These are phyloP conservation scores for Hamigera avellanea DNA, from an alignment of 495 filamentous ascomycete genomes.

Conservation along the genomic window DNA sequence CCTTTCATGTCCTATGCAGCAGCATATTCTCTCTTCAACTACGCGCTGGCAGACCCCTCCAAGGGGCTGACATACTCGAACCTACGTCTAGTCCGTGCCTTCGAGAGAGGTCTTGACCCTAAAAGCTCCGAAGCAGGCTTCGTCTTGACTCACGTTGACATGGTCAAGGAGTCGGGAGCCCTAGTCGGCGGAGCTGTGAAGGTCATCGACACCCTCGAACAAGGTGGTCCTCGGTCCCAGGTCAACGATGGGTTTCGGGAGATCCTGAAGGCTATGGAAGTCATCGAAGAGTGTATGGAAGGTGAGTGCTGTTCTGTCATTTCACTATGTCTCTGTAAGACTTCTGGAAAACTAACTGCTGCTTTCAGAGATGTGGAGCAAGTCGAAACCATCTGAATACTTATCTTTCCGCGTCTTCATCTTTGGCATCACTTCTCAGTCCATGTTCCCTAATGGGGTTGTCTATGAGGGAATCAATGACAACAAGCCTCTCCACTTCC, in stretches of 20 bases:
- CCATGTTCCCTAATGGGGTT: slow-evolving; percentile 86
- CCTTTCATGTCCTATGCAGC: slow-evolving; percentile 96
- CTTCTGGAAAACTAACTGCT: too few relatives aligned
- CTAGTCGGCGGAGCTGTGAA: slow-evolving; percentile 58
- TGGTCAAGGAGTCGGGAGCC: slow-evolving; percentile 67
- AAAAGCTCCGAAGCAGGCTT: slow-evolving; percentile 86
- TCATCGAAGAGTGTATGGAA: slow-evolving; percentile 72
- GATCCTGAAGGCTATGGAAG: slow-evolving; percentile 50
- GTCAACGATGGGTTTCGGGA: slow-evolving; percentile 55
- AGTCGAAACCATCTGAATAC: slow-evolving; percentile 68
- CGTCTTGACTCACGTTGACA: slow-evolving; percentile 70
- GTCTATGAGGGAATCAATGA: slow-evolving; percentile 73
- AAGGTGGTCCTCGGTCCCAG: slow-evolving; percentile 29
- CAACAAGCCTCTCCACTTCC: slow-evolving; percentile 56
- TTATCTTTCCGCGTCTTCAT: slow-evolving; percentile 85
- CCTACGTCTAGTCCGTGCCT: slow-evolving; percentile 74
- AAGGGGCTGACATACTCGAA: slow-evolving; percentile 58
- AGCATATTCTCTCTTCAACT: slow-evolving; percentile 86
- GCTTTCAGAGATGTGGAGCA: slow-evolving; percentile 88
- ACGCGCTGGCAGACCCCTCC: slow-evolving; percentile 53
- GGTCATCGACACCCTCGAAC: slow-evolving; percentile 47
- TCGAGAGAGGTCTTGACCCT: slow-evolving; percentile 76
- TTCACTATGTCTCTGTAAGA: too few relatives aligned
- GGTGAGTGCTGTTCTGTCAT: slow-evolving; percentile 19
- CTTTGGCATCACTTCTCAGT: slow-evolving; percentile 79